These are phyloP conservation scores for Aspergillus piperis DNA, from an alignment of 2,329 filamentous ascomycete species.

Conservation along the genomic window DNA sequence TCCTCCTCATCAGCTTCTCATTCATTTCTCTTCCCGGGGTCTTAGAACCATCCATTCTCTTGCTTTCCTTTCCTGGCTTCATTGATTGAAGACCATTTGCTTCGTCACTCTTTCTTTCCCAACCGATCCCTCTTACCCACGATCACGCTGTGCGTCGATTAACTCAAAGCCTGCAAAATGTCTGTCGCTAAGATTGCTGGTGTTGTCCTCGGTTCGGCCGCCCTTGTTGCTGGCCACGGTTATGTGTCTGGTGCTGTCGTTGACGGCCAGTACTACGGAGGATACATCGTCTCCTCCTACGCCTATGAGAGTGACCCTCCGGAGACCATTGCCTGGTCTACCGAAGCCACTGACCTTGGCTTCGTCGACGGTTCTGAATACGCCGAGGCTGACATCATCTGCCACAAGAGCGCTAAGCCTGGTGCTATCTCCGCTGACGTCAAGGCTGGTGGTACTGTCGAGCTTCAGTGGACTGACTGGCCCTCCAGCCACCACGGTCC, in stretches of 20 bases:
- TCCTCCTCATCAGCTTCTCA: conserved; percentile 31
- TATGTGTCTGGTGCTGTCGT: conserved; percentile 39
- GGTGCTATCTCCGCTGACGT: conserved; percentile 56
- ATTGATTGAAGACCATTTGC: conserved; percentile 39
- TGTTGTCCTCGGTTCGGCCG: conserved; percentile 37
- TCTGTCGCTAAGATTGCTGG: conserved; percentile 37
- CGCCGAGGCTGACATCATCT: conserved; percentile 58
- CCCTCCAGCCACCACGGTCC: conserved; percentile 66
- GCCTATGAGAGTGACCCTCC: conserved; percentile 41
- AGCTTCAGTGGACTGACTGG: conserved; percentile 66
- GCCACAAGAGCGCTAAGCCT: conserved; percentile 60
- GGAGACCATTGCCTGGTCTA: conserved; percentile 57
- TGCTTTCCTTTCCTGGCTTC: conserved; percentile 32
- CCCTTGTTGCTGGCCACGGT: conserved; percentile 43
- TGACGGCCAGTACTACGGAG: conserved; percentile 40
- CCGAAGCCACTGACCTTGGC: conserved; percentile 54
- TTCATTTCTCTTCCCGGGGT: conserved; percentile 32
- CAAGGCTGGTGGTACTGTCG: conserved; percentile 60
- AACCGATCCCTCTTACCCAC: conserved; percentile 21
- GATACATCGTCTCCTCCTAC: conserved; percentile 43
- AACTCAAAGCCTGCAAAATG: conserved; percentile 26
- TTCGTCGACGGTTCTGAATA: conserved; percentile 54
- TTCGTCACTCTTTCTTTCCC: conserved; percentile 29
- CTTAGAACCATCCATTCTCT: conserved; percentile 32
- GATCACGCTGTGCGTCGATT: conserved; percentile 36